Evolutionary conservation across 257 asterid genomes (phyloP).

Genomic region (Scutellaria galericulata): DNA sequence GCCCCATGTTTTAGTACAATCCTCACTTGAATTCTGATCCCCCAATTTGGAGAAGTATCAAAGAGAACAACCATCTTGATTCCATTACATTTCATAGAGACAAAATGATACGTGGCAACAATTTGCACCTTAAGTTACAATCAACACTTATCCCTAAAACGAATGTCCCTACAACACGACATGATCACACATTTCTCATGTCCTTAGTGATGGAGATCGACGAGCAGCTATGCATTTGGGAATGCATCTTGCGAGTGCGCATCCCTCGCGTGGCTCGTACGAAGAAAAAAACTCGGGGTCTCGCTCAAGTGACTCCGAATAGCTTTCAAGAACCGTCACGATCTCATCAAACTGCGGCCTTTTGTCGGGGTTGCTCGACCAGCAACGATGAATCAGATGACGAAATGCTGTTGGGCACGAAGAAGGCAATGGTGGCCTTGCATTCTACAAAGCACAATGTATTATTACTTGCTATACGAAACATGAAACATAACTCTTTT

Average conservation of each 20-base stretch:
- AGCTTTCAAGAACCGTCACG: slow-evolving; percentile 67
- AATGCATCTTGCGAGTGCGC: slow-evolving; percentile 52
- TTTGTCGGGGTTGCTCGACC: slow-evolving; percentile 85
- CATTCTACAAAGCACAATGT: slow-evolving; percentile 55
- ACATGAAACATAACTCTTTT: neutral
- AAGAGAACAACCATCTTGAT: slow-evolving; percentile 31
- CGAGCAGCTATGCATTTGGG: slow-evolving; percentile 55
- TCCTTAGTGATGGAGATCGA: slow-evolving; percentile 44
- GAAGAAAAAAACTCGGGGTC: slow-evolving; percentile 74
- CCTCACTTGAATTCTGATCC: slow-evolving; percentile 20
- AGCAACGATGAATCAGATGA: slow-evolving; percentile 72
- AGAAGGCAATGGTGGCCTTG: slow-evolving; percentile 87
- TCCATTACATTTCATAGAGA: slow-evolving; percentile 33
- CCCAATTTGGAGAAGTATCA: slow-evolving; percentile 29
- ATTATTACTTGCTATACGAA: neutral
- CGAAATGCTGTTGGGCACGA: slow-evolving; percentile 71
- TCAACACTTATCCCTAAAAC: slow-evolving; percentile 29
- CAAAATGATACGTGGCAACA: slow-evolving; percentile 24
- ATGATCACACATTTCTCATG: slow-evolving; percentile 32
- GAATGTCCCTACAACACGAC: slow-evolving; percentile 20
- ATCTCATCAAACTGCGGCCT: slow-evolving; percentile 88
- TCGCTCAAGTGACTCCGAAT: slow-evolving; percentile 58
- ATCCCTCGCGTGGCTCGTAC: slow-evolving; percentile 46
- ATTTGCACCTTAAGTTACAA: slow-evolving; percentile 39
- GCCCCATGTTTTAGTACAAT: neutral